phyloP scores from a whole-genome alignment of 2,329 filamentous ascomycete species.

The Cladophialophora psammophila region DNA sequence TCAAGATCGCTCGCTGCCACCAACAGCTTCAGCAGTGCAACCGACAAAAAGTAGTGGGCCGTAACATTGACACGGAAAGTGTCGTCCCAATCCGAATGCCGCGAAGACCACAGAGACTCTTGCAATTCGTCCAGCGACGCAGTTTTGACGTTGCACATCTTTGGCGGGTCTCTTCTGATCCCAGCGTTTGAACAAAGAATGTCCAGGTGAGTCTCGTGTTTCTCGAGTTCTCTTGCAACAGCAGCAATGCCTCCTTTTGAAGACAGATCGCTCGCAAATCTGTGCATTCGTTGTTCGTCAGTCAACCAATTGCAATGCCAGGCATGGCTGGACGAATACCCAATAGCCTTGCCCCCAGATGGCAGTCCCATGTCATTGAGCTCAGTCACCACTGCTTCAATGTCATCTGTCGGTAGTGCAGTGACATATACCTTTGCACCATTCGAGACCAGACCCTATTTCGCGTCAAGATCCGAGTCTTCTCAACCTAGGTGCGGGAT shows the following conservation, averaged over 20 bases:
- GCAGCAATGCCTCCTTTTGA: constrained; percentile 52
- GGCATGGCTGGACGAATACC: constrained; percentile 42
- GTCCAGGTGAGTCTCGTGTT: constrained; percentile 53
- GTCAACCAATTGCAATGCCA: not conserved
- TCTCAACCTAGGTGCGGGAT: not conserved
- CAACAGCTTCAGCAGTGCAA: constrained; percentile 56
- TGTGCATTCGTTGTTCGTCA: constrained; percentile 24
- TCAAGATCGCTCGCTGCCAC: constrained; percentile 48
- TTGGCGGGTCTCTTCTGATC: constrained; percentile 55
- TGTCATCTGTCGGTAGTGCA: constrained; percentile 52
- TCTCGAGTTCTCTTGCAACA: constrained; percentile 45
- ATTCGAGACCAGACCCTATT: constrained; percentile 52
- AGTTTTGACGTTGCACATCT: constrained; percentile 54
- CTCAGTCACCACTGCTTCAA: constrained; percentile 49
- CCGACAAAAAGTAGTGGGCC: constrained; percentile 59
- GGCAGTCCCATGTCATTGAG: constrained; percentile 50
- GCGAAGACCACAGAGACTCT: constrained; percentile 57
- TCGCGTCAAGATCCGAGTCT: not conserved
- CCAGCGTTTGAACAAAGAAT: constrained; percentile 60
- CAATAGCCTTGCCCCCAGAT: constrained; percentile 50
- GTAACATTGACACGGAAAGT: constrained; percentile 59
- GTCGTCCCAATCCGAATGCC: constrained; percentile 53
- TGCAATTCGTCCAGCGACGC: constrained; percentile 54
- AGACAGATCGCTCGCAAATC: constrained; percentile 47
- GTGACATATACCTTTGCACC: constrained; percentile 58